Percentiles rank a stretch among this genome's conserved stretches.
Evolutionary conservation across 2,329 filamentous ascomycete genomes (phyloP).

Genomic region (Pseudocercospora pini-densiflorae): DNA sequence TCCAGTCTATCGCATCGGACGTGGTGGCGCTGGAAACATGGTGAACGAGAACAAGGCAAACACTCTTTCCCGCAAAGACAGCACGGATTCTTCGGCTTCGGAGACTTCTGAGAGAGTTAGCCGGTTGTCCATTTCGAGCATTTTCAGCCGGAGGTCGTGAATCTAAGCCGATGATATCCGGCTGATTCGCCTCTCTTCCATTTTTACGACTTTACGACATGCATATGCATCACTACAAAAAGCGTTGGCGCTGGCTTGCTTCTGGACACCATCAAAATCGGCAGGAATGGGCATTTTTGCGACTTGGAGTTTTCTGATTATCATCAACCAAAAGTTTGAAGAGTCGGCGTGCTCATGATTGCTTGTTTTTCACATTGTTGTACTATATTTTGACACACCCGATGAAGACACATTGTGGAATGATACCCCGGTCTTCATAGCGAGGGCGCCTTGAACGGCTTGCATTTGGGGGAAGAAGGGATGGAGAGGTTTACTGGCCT

Average conservation of each 20-base stretch:
- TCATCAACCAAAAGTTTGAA: slow-evolving; percentile 16
- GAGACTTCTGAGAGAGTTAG: slow-evolving; percentile 31
- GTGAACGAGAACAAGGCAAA: slow-evolving; percentile 38
- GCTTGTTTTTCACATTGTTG: slow-evolving; percentile 9
- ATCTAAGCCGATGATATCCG: slow-evolving; percentile 7
- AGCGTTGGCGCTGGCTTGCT: slow-evolving; percentile 30
- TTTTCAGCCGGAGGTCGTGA: slow-evolving; percentile 31
- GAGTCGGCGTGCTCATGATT: slow-evolving; percentile 15
- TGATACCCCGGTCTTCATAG: slow-evolving; percentile 23
- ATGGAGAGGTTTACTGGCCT: background rate
- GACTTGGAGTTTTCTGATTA: slow-evolving; percentile 3
- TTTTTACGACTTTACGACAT: slow-evolving; percentile 16
- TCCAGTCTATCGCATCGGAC: slow-evolving; percentile 67
- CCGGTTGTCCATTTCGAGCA: slow-evolving; percentile 22
- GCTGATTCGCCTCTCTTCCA: background rate
- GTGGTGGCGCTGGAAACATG: slow-evolving; percentile 64
- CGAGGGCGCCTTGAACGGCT: slow-evolving; percentile 23
- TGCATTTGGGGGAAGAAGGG: slow-evolving; percentile 3
- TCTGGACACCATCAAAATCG: slow-evolving; percentile 12
- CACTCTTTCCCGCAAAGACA: slow-evolving; percentile 18
- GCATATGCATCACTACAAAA: slow-evolving; percentile 16
- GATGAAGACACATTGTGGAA: slow-evolving; percentile 15
- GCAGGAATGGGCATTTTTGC: slow-evolving; percentile 16
- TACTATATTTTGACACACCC: slow-evolving; percentile 15
- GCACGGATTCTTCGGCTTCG: slow-evolving; percentile 24